Conservation (phyloP, 2,329 filamentous ascomycete species). For the Pyrenophora tritici-repentis region DNA sequence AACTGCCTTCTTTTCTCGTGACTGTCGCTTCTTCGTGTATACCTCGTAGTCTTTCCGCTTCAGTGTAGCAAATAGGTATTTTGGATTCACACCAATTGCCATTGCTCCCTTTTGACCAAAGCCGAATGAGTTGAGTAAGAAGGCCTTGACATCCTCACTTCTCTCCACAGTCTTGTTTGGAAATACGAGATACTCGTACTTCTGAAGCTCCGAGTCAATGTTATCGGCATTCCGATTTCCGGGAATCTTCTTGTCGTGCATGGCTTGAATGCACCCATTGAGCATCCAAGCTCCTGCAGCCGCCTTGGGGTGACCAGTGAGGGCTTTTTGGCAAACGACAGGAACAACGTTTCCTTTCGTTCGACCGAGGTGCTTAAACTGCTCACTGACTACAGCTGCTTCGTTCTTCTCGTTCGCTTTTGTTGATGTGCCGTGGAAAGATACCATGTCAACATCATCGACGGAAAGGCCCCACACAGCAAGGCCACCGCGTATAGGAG, state of each 20-base stretch:
- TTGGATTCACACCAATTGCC: constrained; percentile 94
- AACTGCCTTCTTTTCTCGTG: constrained; percentile 1
- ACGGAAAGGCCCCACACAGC: constrained; percentile 98
- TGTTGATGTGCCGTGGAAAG: constrained; percentile 98
- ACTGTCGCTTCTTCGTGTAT: background rate
- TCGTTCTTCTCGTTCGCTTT: constrained; percentile 99
- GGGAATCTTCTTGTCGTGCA: constrained; percentile 91
- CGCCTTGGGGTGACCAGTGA: constrained; percentile 98
- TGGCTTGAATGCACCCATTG: constrained; percentile 94
- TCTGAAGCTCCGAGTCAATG: constrained; percentile 92
- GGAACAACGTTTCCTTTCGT: constrained; percentile 95
- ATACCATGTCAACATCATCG: constrained; percentile 91
- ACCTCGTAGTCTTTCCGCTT: constrained; percentile 59
- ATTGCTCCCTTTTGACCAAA: constrained; percentile 99
- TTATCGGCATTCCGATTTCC: constrained; percentile 99
- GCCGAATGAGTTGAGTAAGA: constrained; percentile 97
- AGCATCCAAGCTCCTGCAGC: constrained; percentile 99
- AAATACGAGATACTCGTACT: constrained; percentile 98
- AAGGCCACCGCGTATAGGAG: constrained; percentile 91
- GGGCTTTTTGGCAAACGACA: constrained; percentile 99
- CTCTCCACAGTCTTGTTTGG: constrained; percentile 95
- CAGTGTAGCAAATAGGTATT: constrained; percentile 92
- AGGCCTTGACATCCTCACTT: constrained; percentile 91
- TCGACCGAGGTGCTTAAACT: constrained; percentile 91
- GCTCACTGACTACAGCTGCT: constrained; percentile 94